Evolutionary conservation across 257 asterid genomes (phyloP).

Genomic region (Lycium ferocissimum): DNA sequence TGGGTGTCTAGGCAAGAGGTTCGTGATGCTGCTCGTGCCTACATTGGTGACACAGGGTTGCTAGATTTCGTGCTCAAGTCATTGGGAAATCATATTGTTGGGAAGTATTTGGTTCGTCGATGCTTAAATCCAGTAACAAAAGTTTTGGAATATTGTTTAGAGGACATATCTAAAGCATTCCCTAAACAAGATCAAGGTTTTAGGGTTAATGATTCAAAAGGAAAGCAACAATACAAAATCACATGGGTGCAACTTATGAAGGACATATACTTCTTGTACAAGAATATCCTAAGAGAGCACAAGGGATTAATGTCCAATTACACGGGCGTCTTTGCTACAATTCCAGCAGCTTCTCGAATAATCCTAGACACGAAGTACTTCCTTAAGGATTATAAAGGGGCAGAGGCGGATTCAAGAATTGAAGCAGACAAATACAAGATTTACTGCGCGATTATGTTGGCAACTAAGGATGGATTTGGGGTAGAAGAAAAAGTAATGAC

Average conservation of each 20-base stretch:
- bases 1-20: conserved; percentile 96
- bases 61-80: conserved; percentile 95
- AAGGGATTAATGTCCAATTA: conserved; percentile 20
- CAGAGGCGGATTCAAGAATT: conserved; percentile 28
- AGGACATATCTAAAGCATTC: conserved; percentile 67
- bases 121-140: conserved; percentile 92
- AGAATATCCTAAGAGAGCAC: conserved; percentile 48
- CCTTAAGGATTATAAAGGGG: conserved; percentile 53
- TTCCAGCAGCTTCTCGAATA: conserved; percentile 67
- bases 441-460: conserved; percentile 51
- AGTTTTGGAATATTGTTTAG: conserved; percentile 85
- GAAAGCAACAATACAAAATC: conserved; percentile 51
- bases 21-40: conserved; percentile 81
- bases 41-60: conserved; percentile 92
- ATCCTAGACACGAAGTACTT: conserved; percentile 74
- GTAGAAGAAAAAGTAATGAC: conserved; percentile 32
- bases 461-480: conserved; percentile 22
- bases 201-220: conserved; percentile 39
- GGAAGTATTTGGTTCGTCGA: conserved; percentile 80
- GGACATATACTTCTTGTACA: conserved; percentile 66
- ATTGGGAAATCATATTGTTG: conserved; percentile 88
- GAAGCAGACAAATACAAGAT: conserved; percentile 44
- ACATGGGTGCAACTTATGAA: conserved; percentile 74
- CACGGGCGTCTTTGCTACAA: conserved; percentile 40
- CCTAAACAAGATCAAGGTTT: conserved; percentile 52